Percentiles rank a stretch among this genome's conserved stretches.
phyloP scores from a whole-genome alignment of 768 basidiomycete genomes.

The Grammothele lineata region DNA sequence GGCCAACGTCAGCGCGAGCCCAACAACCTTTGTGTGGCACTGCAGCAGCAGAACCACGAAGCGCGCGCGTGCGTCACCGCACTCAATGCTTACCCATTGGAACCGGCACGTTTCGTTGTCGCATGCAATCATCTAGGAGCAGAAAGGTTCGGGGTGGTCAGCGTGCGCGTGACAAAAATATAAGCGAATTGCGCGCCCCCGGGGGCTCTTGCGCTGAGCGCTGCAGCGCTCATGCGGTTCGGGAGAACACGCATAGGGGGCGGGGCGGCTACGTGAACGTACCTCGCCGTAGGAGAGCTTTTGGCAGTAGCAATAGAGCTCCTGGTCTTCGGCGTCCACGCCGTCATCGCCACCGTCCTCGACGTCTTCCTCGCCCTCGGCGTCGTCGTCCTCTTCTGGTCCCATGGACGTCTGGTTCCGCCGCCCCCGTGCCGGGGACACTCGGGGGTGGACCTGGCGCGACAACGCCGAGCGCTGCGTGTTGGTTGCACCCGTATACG shows the following conservation, averaged over 20 bases:
- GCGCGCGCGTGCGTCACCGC: too few species aligned
- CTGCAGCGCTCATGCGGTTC: too few species aligned
- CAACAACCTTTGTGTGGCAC: background rate
- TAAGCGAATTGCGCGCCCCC: too few species aligned
- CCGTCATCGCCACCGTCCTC: slow-evolving; percentile 38
- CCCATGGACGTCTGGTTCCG: slow-evolving; percentile 20
- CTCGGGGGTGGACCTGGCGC: slow-evolving; percentile 23
- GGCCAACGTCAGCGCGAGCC: background rate
- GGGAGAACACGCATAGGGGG: too few species aligned
- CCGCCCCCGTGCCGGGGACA: slow-evolving; percentile 21
- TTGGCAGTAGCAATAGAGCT: slow-evolving; percentile 59
- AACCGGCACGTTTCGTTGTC: slow-evolving; percentile 51
- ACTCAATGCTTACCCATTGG: slow-evolving; percentile 66
- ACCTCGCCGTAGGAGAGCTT: slow-evolving; percentile 60
- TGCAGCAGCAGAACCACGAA: background rate
- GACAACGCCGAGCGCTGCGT: slow-evolving; percentile 25
- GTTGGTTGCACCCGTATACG: slow-evolving; percentile 9
- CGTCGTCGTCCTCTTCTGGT: slow-evolving; percentile 31
- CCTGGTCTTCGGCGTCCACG: slow-evolving; percentile 54
- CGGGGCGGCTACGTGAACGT: slow-evolving; percentile 19
- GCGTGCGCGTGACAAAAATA: too few species aligned
- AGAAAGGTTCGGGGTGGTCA: background rate
- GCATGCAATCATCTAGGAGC: slow-evolving; percentile 58
- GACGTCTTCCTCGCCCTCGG: slow-evolving; percentile 32
- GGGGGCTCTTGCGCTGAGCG: too few species aligned